Evolutionary conservation across 2,329 filamentous ascomycete genomes (phyloP).

Genomic region (Botryotinia globosa): DNA sequence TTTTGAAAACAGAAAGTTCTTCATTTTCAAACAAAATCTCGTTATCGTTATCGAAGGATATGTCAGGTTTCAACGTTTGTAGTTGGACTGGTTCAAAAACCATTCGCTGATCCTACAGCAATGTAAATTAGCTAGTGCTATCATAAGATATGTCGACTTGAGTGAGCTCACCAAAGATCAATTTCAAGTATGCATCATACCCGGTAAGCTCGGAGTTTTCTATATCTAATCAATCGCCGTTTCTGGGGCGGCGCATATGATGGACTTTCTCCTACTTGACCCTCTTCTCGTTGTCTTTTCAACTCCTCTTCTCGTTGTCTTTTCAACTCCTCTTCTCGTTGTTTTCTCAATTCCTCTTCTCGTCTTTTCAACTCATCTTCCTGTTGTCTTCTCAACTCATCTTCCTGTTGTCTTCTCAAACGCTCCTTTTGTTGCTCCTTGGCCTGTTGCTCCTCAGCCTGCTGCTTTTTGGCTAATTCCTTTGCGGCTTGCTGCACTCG

Average conservation of each 20-base stretch:
- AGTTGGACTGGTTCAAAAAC: background rate
- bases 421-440: background rate
- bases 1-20: background rate
- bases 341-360: background rate
- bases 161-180: background rate
- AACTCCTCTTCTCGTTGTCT: background rate
- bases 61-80: background rate
- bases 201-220: slow-evolving; percentile 11
- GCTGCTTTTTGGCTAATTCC: background rate
- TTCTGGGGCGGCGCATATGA: background rate
- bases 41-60: background rate
- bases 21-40: background rate
- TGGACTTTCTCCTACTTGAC: background rate
- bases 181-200: slow-evolving; percentile 3
- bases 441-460: no score
- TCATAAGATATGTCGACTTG: background rate
- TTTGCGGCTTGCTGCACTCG: background rate
- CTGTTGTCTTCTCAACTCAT: no score
- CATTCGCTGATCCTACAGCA: background rate
- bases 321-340: background rate
- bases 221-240: background rate
- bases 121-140: background rate
- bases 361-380: background rate
- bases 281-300: background rate
- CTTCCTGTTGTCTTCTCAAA: background rate